These are phyloP conservation scores for Phytophthora ohioensis DNA, from an alignment of 352 stramenopile genomes.

Conservation along the genomic window DNA sequence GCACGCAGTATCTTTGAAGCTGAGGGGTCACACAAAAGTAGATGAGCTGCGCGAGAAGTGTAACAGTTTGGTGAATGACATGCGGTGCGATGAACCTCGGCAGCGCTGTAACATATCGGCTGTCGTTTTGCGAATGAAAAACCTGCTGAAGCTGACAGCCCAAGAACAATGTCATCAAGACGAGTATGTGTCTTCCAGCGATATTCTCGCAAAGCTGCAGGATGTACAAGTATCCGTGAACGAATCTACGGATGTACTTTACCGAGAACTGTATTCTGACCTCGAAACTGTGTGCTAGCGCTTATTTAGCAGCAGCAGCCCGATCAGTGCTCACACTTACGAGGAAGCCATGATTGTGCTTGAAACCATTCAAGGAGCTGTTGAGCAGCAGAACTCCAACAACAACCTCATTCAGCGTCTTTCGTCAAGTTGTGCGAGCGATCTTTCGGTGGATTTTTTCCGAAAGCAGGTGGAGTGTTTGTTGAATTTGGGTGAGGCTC, in stretches of 20 bases:
- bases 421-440: conserved; percentile 8
- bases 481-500: conserved; percentile 4
- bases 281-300: conserved; percentile 6
- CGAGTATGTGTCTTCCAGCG: neutral
- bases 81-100: neutral
- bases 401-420: conserved; percentile 7
- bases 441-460: conserved; percentile 9
- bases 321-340: conserved; percentile 4
- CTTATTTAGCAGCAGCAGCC: conserved; percentile 1
- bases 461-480: conserved; percentile 3
- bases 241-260: neutral
- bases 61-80: neutral
- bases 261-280: neutral
- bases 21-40: neutral
- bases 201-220: conserved; percentile 2
- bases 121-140: conserved; percentile 11
- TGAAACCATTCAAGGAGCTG: conserved; percentile 2
- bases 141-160: neutral
- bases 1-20: conserved; percentile 1
- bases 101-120: conserved; percentile 3
- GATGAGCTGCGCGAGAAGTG: neutral
- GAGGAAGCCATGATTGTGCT: conserved; percentile 9
- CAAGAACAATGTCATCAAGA: neutral
- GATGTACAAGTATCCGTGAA: conserved; percentile 5
- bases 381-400: conserved; percentile 6